Evolutionary conservation across 176 grass and related monocot species (phyloP), one percentile per base, ranked within the genome.

Genomic region (Carex littledalei): DNA sequence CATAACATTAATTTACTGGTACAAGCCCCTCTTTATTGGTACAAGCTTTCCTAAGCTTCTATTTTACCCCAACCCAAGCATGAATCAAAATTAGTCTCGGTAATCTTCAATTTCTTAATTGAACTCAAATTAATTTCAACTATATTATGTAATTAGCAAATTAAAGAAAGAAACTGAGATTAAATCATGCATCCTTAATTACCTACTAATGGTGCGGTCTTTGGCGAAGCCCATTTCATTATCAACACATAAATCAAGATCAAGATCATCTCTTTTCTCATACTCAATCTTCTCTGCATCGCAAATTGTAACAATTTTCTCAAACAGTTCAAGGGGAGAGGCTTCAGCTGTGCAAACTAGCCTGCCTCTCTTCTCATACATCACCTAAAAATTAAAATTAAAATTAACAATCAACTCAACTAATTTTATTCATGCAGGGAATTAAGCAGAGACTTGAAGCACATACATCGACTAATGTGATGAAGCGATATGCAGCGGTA

Each of bases 201-300:
- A 97, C 94, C 94, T 97, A 59, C 94, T 97, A 86, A 97, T 94
- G 0, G 94, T 94, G 35, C 92, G 94, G 31, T 97, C 90, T 80
- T 97, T 97, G 6, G 94, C 92, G 10, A 97, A 97, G 20, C 94
- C 94, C 18, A 97, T 86, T 50, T 97, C 92, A 9, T 97, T 97
- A 60, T 94, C 94, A 41, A 94, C 90, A 60, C 94, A 94, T 26
- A 26, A 26, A 26, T 26, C 26, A 8, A 97, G 65, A 62, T 97
- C 94, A 35, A 81, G 72, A 20, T 94, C 90, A n/a, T 97, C 90
- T 2, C 84, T 84, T 88, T 84, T 94, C 13, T 61, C 79, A 0
- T 85, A 88, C 37, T 85, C 87, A 78, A 69, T 6, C 67, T 86
- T 92, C 5, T 84, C 84, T 54, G 92, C 92, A 84, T 97, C 90